Percentiles rank a stretch among this genome's conserved stretches.
These are phyloP conservation scores for Cryptococcus depauperatus DNA, from an alignment of 1,284 basidiomycete species.

Conservation along the genomic window DNA sequence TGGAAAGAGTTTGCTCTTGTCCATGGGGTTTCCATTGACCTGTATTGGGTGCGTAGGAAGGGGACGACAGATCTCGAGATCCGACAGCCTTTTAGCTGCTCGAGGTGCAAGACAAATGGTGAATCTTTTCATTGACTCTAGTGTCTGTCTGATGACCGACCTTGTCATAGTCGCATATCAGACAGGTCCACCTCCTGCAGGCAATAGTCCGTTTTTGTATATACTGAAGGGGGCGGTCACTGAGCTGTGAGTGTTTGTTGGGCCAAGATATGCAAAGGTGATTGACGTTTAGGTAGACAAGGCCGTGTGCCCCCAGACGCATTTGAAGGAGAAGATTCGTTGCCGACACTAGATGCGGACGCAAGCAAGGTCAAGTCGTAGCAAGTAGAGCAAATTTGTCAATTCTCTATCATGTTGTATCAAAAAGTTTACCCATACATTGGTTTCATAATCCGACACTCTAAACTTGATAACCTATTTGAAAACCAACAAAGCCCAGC, in stretches of 20 bases:
- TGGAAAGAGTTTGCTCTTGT: background rate
- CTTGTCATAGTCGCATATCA: conserved; percentile 41
- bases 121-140: conserved; percentile 5
- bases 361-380: too few species aligned
- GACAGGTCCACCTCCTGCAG: conserved; percentile 34
- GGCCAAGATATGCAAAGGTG: background rate
- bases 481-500: background rate
- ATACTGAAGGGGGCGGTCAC: conserved; percentile 42
- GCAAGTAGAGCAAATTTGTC: too few species aligned
- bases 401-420: too few species aligned
- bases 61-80: conserved; percentile 30
- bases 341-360: conserved; percentile 3
- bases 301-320: conserved; percentile 44
- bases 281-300: conserved; percentile 24
- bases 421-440: too few species aligned
- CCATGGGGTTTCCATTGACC: background rate
- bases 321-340: conserved; percentile 41
- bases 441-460: too few species aligned
- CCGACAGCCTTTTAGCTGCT: conserved; percentile 37
- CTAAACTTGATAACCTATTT: too few species aligned
- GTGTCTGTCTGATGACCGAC: background rate
- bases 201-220: conserved; percentile 39
- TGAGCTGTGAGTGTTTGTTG: conserved; percentile 29
- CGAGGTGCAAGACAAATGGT: conserved; percentile 41
- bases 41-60: too few species aligned